Percentiles rank a stretch among this genome's conserved stretches.
phyloP scores from a whole-genome alignment of 164 flowering plant species.

The Houttuynia cordata region DNA sequence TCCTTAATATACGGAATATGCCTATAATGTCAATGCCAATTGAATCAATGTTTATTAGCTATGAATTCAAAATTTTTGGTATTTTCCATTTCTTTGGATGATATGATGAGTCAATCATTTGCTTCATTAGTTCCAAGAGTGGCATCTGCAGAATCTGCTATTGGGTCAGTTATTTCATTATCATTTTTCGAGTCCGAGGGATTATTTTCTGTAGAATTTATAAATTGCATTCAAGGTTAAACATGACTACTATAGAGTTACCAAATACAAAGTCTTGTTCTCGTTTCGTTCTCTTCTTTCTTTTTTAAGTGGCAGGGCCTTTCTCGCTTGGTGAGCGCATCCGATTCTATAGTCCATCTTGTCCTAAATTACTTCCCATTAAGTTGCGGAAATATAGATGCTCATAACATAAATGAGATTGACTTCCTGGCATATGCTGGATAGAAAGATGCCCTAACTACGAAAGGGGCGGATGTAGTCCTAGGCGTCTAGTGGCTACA shows the following conservation, averaged over 20 bases:
- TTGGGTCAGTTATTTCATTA: not conserved
- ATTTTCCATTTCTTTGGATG: not conserved
- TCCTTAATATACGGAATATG: not conserved
- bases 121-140: conserved; percentile 3
- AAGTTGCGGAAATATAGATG: not conserved
- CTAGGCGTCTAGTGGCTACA: too few relatives aligned
- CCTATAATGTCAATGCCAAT: conserved; percentile 3
- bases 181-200: too few relatives aligned
- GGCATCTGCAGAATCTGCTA: not conserved
- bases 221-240: too few relatives aligned
- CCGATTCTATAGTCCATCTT: too few relatives aligned
- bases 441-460: not conserved
- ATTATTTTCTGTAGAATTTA: too few relatives aligned
- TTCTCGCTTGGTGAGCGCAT: too few relatives aligned
- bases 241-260: too few relatives aligned
- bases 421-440: not conserved
- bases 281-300: too few relatives aligned
- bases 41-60: conserved; percentile 2
- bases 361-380: not conserved
- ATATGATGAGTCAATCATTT: conserved; percentile 14
- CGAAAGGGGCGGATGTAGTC: too few relatives aligned
- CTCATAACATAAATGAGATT: not conserved
- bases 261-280: too few relatives aligned
- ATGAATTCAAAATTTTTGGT: conserved; percentile 1
- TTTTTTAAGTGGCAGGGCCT: too few relatives aligned